Conservation (phyloP, 129 eudicot species). For the Cynara cardunculus region DNA sequence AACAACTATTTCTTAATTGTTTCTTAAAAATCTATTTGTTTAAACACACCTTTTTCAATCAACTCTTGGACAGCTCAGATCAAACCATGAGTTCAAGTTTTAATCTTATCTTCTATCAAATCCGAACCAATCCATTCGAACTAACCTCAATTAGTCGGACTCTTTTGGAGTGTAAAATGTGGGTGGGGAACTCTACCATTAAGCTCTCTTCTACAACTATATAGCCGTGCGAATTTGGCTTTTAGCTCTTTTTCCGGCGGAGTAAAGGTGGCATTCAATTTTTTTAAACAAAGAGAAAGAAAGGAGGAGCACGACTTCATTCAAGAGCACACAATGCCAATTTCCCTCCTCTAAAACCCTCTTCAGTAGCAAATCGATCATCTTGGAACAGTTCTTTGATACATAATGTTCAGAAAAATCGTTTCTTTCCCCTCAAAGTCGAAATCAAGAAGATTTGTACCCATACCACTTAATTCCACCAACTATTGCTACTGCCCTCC, state of each 20-base stretch:
- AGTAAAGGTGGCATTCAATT: neutral
- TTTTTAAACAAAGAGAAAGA: neutral
- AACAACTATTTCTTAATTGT: too few species aligned
- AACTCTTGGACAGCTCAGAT: neutral
- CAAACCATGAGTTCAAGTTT: neutral
- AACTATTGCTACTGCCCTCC: neutral
- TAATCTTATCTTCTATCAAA: neutral
- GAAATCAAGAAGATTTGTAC: slow-evolving; percentile 18
- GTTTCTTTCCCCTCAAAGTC: slow-evolving; percentile 19
- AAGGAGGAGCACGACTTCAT: neutral
- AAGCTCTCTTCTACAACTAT: neutral
- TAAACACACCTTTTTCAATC: neutral
- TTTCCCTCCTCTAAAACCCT: neutral
- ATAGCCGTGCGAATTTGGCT: neutral
- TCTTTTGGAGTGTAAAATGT: neutral
- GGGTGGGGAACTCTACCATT: too few species aligned
- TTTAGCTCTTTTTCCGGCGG: neutral
- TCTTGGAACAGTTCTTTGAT: neutral
- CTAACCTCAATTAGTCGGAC: neutral
- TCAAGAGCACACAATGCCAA: neutral
- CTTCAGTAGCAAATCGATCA: neutral
- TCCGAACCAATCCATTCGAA: neutral
- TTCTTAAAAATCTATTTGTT: too few species aligned
- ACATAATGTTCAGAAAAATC: slow-evolving; percentile 29
- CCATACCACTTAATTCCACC: neutral